Evolutionary conservation across 495 filamentous ascomycete genomes (phyloP).

Genomic region (Penicillium parvum): DNA sequence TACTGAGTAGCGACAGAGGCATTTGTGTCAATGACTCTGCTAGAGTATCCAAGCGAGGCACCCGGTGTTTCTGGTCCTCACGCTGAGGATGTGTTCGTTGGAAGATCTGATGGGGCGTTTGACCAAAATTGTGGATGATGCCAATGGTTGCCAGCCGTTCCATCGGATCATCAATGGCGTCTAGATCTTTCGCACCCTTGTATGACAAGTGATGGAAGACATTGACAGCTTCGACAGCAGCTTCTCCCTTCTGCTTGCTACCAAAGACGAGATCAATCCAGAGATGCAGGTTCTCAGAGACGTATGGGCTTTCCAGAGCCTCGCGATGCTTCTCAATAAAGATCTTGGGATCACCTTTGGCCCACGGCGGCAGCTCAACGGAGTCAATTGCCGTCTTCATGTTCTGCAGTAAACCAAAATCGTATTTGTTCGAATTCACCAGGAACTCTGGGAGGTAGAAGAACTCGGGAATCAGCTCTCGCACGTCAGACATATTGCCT

Average conservation of each 20-base stretch:
- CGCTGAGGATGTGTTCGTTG: conserved; percentile 68
- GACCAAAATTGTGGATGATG: conserved; percentile 97
- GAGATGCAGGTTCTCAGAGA: conserved; percentile 81
- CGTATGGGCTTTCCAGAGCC: conserved; percentile 90
- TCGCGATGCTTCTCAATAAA: conserved; percentile 93
- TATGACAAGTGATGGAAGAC: conserved; percentile 96
- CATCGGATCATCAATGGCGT: conserved; percentile 82
- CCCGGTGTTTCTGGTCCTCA: conserved; percentile 58
- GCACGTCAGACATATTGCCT: conserved; percentile 87
- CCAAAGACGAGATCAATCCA: conserved; percentile 98
- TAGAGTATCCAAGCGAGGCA: conserved; percentile 69
- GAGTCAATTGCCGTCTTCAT: conserved; percentile 72
- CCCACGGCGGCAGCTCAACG: conserved; percentile 89
- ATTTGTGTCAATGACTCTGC: conserved; percentile 73
- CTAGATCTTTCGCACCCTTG: conserved; percentile 86
- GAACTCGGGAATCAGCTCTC: conserved; percentile 93
- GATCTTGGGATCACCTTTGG: conserved; percentile 92
- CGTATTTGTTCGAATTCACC: conserved; percentile 84
- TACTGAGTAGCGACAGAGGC: conserved; percentile 71
- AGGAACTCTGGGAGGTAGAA: conserved; percentile 95
- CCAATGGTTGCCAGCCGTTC: conserved; percentile 83
- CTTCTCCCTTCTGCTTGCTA: conserved; percentile 90
- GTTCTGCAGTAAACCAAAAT: conserved; percentile 84
- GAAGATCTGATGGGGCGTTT: conserved; percentile 95
- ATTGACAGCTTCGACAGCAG: conserved; percentile 85